Conservation (phyloP, 2,329 filamentous ascomycete species). For the Botrytis squamosa region DNA sequence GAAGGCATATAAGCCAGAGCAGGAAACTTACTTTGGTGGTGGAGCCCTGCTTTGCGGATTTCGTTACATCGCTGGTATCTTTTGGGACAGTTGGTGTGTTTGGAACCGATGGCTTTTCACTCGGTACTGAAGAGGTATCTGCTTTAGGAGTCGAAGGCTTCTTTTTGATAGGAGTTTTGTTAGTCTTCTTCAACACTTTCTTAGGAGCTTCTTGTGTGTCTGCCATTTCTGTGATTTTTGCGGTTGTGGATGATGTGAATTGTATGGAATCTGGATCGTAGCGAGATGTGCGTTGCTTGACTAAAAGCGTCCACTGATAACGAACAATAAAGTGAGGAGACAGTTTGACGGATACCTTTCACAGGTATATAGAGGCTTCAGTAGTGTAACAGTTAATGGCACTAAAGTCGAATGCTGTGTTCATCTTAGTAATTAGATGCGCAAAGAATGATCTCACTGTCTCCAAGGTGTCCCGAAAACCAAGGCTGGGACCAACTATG, state of each 20-base stretch:
- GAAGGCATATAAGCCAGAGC: slow-evolving; percentile 18
- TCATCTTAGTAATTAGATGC: slow-evolving; percentile 16
- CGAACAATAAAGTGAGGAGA: slow-evolving; percentile 15
- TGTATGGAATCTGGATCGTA: slow-evolving; percentile 13
- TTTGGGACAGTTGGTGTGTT: slow-evolving; percentile 2
- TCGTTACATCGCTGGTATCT: slow-evolving; percentile 15
- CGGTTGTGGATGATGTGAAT: not conserved
- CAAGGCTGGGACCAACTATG: slow-evolving; percentile 9
- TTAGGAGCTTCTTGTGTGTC: slow-evolving; percentile 21
- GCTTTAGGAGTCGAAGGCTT: not conserved
- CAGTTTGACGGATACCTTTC: slow-evolving; percentile 9
- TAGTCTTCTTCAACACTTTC: slow-evolving; percentile 19
- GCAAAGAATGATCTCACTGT: slow-evolving; percentile 18
- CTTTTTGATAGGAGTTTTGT: slow-evolving; percentile 21
- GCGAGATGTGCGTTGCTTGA: slow-evolving; percentile 5
- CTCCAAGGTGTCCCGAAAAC: not conserved
- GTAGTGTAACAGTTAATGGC: not conserved
- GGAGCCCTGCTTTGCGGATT: slow-evolving; percentile 18
- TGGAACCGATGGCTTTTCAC: not conserved
- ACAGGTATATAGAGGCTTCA: slow-evolving; percentile 18
- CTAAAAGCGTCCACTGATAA: slow-evolving; percentile 17
- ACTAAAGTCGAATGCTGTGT: not conserved
- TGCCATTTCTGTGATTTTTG: slow-evolving; percentile 13
- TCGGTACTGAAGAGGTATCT: slow-evolving; percentile 6
- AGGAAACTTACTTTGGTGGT: slow-evolving; percentile 23